These are phyloP conservation scores for Beta vulgaris DNA, from an alignment of 148 eudicot genomes.

Conservation along the genomic window DNA sequence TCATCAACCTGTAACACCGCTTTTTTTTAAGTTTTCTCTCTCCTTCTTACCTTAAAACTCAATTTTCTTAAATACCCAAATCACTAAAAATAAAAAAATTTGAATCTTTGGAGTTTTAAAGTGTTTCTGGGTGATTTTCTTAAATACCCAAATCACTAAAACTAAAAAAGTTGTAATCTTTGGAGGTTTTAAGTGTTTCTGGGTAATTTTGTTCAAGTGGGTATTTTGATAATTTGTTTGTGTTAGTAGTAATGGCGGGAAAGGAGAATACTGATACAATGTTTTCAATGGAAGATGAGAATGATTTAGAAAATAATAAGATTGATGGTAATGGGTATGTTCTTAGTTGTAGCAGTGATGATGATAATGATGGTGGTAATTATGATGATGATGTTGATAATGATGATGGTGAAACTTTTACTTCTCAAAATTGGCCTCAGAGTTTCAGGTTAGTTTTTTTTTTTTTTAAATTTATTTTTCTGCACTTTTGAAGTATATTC, in stretches of 20 bases:
- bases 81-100: too few relatives aligned
- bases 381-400: constrained; percentile 21
- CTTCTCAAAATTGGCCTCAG: constrained; percentile 70
- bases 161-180: background rate
- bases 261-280: constrained; percentile 25
- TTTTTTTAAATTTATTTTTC: background rate
- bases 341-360: constrained; percentile 16
- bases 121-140: background rate
- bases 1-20: background rate
- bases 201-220: constrained; percentile 1
- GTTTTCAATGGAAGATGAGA: constrained; percentile 38
- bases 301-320: constrained; percentile 31
- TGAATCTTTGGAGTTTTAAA: too few relatives aligned
- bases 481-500: background rate
- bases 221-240: background rate
- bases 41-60: background rate
- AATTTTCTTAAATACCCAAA: background rate
- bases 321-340: constrained; percentile 12
- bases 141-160: background rate
- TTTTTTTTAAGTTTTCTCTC: background rate
- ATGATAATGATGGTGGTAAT: constrained; percentile 17
- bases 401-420: constrained; percentile 22
- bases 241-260: constrained; percentile 27
- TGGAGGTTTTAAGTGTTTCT: background rate
- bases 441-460: constrained; percentile 50